Conservation (phyloP, 768 basidiomycete genomes). For the Pisolithus microcarpus region DNA sequence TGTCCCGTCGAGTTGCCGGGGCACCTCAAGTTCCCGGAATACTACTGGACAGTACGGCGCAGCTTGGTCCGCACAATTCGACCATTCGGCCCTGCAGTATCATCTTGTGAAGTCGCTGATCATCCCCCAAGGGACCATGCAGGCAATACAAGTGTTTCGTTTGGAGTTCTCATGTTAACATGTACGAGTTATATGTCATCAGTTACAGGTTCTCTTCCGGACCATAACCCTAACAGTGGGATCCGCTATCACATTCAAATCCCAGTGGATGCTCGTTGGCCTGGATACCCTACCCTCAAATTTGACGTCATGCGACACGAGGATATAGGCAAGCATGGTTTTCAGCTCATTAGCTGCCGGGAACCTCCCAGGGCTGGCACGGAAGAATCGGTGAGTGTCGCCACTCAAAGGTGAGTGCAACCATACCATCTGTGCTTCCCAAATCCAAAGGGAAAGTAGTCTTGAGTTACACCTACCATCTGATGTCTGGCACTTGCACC, state of each 20-base stretch:
- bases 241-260: conserved; percentile 1
- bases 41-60: no score
- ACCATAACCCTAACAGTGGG: conserved; percentile 8
- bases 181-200: not conserved
- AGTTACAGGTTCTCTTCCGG: conserved; percentile 4
- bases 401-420: not conserved
- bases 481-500: conserved; percentile 29
- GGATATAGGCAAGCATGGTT: conserved; percentile 29
- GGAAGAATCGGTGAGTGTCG: not conserved
- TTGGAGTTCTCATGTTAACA: no score
- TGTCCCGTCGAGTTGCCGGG: no score
- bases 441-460: no score
- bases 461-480: conserved; percentile 28
- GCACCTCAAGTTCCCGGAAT: no score
- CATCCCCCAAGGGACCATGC: no score
- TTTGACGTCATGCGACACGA: conserved; percentile 13
- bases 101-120: no score
- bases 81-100: no score
- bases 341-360: conserved; percentile 36
- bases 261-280: conserved; percentile 1
- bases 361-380: conserved; percentile 33
- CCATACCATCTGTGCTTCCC: conserved; percentile 23
- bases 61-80: no score
- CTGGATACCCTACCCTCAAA: not conserved
- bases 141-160: no score